Conservation (phyloP, 352 stramenopile genomes). For the Globisporangium rhizosaccharum region DNA sequence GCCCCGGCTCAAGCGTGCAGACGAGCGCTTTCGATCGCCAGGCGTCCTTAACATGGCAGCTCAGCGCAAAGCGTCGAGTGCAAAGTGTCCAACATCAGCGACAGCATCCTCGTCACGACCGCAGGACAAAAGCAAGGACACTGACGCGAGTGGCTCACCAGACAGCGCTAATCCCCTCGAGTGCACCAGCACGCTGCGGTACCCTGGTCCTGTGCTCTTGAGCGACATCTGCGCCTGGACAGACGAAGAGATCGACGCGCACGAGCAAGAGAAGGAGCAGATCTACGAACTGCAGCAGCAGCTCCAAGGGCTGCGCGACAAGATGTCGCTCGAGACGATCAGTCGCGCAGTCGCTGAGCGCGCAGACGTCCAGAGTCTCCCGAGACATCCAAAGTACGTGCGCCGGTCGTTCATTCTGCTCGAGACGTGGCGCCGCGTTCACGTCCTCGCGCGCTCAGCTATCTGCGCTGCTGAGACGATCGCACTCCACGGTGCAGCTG, state of each 20-base stretch:
- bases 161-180: not conserved
- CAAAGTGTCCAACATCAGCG: not conserved
- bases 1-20: not conserved
- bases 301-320: slow-evolving; percentile 24
- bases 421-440: slow-evolving; percentile 12
- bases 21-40: slow-evolving; percentile 7
- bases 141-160: not conserved
- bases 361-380: slow-evolving; percentile 1
- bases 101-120: too few species aligned
- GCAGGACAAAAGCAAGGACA: not conserved
- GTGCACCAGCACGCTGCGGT: not conserved
- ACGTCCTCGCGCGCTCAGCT: slow-evolving; percentile 14
- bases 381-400: not conserved
- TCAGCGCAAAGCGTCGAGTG: not conserved
- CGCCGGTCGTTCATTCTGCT: not conserved
- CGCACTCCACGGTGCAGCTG: slow-evolving; percentile 33
- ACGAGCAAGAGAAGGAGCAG: slow-evolving; percentile 37
- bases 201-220: slow-evolving; percentile 9
- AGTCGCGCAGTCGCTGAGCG: slow-evolving; percentile 7
- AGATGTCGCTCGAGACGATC: slow-evolving; percentile 15
- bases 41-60: slow-evolving; percentile 3
- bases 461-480: slow-evolving; percentile 32
- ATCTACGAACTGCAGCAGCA: slow-evolving; percentile 34
- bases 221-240: slow-evolving; percentile 38
- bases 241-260: slow-evolving; percentile 38